Base-by-base conservation (phyloP, 2,329 filamentous ascomycete species). In the Nannizziopsis barbatae region DNA sequence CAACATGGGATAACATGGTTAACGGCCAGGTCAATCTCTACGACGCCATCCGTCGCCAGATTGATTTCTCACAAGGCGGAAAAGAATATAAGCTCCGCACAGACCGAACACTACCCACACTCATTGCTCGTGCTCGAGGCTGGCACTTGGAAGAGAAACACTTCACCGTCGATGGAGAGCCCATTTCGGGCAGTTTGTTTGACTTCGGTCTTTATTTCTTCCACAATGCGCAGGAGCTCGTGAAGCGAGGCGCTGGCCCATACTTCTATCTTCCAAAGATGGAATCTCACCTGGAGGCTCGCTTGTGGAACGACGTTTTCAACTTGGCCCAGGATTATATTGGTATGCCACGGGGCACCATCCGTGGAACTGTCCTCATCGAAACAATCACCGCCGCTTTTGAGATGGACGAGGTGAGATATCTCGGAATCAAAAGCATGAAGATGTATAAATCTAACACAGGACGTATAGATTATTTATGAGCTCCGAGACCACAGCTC, bases 101-200 rank as follows among this genome's bases (percentile, higher is more conserved):
- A 52, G 90, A 96, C 72, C 81, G 84, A 59, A 79, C 75, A 45
- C 80, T 86, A 5, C 89, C 92, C 15, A 96, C 92, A 12, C 79
- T 98, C 48, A 95, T 98, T 62, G 86, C 90, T 50, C 86, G 92
- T 62, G 87, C 92, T 48, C 83, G 92, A 69, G 92, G 92, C 63
- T 98, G 92, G 92, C 92, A 98, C 69, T 76, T 98, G 50, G 89
- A 95, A 53, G 92, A 98, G 80, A 95, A 94, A 79, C 92, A 96
- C 71, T 81, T 98, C 68, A 94, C 86, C 22, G 82, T 96, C 44
- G 88, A 96, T 59, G 90, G 89, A 55, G 88, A 95, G 75, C 82
- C 92, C 62, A 92, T 96, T 60, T 95, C 89, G 18, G 92, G 84
- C 51, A 79, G 81, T 54, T 79, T 98, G 51, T 96, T 96, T 68